These are phyloP conservation scores for Abrus precatorius DNA, from an alignment of 306 rosid genomes.

Conservation along the genomic window DNA sequence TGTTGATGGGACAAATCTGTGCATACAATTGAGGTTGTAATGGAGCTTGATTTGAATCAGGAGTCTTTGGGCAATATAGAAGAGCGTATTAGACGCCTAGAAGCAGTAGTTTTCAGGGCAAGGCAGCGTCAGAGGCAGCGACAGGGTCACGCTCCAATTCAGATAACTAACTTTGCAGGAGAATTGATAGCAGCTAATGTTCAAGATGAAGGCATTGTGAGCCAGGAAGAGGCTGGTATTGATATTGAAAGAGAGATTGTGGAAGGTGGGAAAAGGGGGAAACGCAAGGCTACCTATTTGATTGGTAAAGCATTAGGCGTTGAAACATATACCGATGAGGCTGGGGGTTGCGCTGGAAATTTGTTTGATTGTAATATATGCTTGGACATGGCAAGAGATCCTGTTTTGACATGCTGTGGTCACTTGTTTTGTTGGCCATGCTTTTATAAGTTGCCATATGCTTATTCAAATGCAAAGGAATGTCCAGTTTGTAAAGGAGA, in stretches of 20 bases:
- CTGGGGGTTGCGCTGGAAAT: slow-evolving; percentile 47
- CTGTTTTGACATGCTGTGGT: slow-evolving; percentile 86
- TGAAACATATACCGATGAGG: slow-evolving; percentile 43
- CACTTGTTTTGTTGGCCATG: slow-evolving; percentile 95
- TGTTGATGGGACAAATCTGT: slow-evolving; percentile 42
- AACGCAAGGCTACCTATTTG: slow-evolving; percentile 51
- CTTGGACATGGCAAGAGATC: slow-evolving; percentile 67
- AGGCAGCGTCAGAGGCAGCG: slow-evolving; percentile 62
- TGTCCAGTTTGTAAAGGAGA: slow-evolving; percentile 83
- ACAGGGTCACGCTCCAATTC: slow-evolving; percentile 45
- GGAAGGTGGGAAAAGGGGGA: slow-evolving; percentile 28
- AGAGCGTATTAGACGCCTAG: slow-evolving; percentile 67
- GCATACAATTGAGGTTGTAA: slow-evolving; percentile 54
- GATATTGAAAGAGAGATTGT: slow-evolving; percentile 34
- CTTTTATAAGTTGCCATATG: slow-evolving; percentile 64
- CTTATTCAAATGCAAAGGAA: slow-evolving; percentile 63
- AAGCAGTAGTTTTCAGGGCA: slow-evolving; percentile 63
- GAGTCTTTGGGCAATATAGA: slow-evolving; percentile 62
- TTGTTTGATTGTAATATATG: slow-evolving; percentile 76
- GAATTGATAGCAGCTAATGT: slow-evolving; percentile 27
- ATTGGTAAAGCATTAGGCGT: slow-evolving; percentile 67
- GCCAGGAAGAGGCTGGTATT: slow-evolving; percentile 28
- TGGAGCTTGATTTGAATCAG: slow-evolving; percentile 69
- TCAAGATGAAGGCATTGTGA: slow-evolving; percentile 35
- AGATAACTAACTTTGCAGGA: slow-evolving; percentile 39